phyloP scores from a whole-genome alignment of 768 basidiomycete genomes.

The Collybia sp. region DNA sequence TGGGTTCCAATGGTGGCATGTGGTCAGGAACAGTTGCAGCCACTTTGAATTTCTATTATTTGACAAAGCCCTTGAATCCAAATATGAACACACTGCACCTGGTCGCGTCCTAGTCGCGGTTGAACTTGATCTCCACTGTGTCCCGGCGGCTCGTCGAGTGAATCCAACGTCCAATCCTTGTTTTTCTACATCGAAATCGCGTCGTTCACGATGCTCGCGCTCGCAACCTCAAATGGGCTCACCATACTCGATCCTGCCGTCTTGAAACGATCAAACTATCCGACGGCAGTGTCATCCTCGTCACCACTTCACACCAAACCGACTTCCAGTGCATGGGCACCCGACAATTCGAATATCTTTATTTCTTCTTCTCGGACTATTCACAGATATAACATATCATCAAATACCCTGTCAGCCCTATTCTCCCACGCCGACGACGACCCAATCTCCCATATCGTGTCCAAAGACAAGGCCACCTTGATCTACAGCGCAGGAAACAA shows the following conservation, averaged over 20 bases:
- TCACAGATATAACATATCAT: conserved; percentile 46
- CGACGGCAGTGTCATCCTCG: conserved; percentile 35
- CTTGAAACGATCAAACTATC: conserved; percentile 34
- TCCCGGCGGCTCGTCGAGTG: too few relatives aligned
- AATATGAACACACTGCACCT: too few relatives aligned
- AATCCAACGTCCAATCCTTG: too few relatives aligned
- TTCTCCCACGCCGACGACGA: conserved; percentile 26
- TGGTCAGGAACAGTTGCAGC: too few relatives aligned
- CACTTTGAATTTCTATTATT: too few relatives aligned
- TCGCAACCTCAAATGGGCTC: conserved; percentile 44
- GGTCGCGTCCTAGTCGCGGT: too few relatives aligned
- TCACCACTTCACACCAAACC: conserved; percentile 27
- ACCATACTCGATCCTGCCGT: conserved; percentile 39
- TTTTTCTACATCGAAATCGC: background rate
- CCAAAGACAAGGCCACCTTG: conserved; percentile 33
- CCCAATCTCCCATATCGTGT: conserved; percentile 24
- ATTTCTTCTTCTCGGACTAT: conserved; percentile 44
- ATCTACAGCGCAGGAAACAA: conserved; percentile 43
- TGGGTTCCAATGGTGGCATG: too few relatives aligned
- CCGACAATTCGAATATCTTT: conserved; percentile 51
- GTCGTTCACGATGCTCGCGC: conserved; percentile 43
- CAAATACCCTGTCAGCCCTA: conserved; percentile 39
- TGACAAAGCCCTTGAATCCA: too few relatives aligned
- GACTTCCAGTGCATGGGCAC: conserved; percentile 48
- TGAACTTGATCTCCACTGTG: too few relatives aligned